Evolutionary conservation across 768 basidiomycete species (phyloP), one percentile per base, ranked within the genome.

Genomic region (Kwoniella mangroviensis): DNA sequence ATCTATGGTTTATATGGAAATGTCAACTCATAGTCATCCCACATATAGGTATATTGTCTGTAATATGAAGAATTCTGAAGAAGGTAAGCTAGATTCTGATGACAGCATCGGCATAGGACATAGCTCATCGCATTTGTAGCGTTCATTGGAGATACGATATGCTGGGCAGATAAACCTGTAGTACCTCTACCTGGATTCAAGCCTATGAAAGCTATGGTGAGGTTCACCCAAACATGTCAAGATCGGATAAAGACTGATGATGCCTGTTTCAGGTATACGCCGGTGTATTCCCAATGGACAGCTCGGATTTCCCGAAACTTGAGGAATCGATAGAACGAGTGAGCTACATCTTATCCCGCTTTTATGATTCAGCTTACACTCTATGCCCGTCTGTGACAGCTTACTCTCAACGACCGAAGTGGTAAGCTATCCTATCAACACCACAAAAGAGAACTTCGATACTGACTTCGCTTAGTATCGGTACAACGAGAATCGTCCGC

Each of bases 181-280:
- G 89, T 91, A 45, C 89, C 94, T 0, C 88, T 99, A 85, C 90
- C 92, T 22, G 93, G 93, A 1, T 98, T 98, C 86, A 90, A 92
- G 79, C 91, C 91, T 34, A 88, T 92, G 40, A 94, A 95, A 83
- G 90, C 95, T 5, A 99, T 98, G 96, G 96, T 94, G 68, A 61
- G 81, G 65, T 28, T 45, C 42, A 15, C 1, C 1, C 24, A n/a
- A 22, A 4, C 54, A 26, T 3, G 74, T 72, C 54, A 65, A 73
- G 7, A 3, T 17, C 21, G 55, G 56, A 7, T 15, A 10, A 53
- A 21, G 24, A 22, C 28, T 63, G 19, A 57, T n/a, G n/a, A n/a
- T n/a, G n/a, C n/a, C n/a, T n/a, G n/a, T n/a, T n/a, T n/a, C 69
- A 94, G 93, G 93, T 98, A 19, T 98, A 90, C 80, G 94, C 95